phyloP scores from a whole-genome alignment of 2,329 filamentous ascomycete species.

The Neocatenulostroma microsporum region DNA sequence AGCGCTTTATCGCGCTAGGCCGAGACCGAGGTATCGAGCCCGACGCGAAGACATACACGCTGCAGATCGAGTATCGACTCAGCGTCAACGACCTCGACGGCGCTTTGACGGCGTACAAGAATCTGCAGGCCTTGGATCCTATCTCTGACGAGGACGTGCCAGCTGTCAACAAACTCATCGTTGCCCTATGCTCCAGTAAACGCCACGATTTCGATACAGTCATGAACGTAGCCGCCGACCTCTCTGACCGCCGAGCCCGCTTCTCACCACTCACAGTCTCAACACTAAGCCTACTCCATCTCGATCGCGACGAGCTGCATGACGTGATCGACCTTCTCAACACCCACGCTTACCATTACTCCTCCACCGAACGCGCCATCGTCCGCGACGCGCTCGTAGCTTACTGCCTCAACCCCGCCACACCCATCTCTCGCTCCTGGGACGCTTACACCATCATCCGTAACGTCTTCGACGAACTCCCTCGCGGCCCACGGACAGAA shows the following conservation, averaged over 20 bases:
- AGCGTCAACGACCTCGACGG: constrained; percentile 63
- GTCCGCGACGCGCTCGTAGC: constrained; percentile 59
- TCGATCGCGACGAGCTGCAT: constrained; percentile 66
- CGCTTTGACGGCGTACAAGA: constrained; percentile 57
- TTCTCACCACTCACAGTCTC: constrained; percentile 69
- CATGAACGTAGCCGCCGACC: constrained; percentile 61
- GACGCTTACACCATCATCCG: constrained; percentile 53
- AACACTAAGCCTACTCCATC: constrained; percentile 63
- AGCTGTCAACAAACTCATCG: constrained; percentile 64
- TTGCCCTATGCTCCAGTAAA: constrained; percentile 55
- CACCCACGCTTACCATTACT: constrained; percentile 62
- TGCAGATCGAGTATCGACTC: constrained; percentile 71
- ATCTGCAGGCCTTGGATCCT: constrained; percentile 51
- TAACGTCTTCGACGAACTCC: constrained; percentile 54
- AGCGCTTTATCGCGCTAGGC: constrained; percentile 63
- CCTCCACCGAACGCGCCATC: constrained; percentile 57
- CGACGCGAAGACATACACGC: constrained; percentile 61
- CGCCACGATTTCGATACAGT: constrained; percentile 62
- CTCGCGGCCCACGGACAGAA: constrained; percentile 55
- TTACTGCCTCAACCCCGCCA: constrained; percentile 58
- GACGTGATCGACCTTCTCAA: constrained; percentile 79
- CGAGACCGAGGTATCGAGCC: constrained; percentile 57
- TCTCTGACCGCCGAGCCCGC: constrained; percentile 61
- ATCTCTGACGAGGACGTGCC: constrained; percentile 53
- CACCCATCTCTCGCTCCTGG: constrained; percentile 57